Conservation (phyloP, 106 monocot species). For the Vanilla planifolia region DNA sequence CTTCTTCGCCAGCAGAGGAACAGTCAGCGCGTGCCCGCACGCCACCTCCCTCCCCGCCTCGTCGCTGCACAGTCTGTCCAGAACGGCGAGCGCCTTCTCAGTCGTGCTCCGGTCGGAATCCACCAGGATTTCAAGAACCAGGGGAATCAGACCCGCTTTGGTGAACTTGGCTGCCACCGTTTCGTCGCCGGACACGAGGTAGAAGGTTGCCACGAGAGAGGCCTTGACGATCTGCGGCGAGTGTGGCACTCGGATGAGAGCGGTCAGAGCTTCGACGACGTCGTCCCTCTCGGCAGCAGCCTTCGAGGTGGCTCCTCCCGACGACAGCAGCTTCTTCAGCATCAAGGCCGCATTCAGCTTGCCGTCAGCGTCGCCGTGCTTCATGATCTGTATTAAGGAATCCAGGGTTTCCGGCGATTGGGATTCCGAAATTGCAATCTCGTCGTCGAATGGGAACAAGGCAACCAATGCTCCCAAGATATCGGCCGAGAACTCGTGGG, state of each 20-base stretch:
- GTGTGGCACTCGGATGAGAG: slow-evolving; percentile 50
- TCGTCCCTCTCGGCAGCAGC: slow-evolving; percentile 15
- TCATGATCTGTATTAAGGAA: slow-evolving; percentile 28
- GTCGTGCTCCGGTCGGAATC: slow-evolving; percentile 43
- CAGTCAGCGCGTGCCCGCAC: slow-evolving; percentile 11
- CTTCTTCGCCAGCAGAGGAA: slow-evolving; percentile 49
- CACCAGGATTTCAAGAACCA: slow-evolving; percentile 42
- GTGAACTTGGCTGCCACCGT: slow-evolving; percentile 15
- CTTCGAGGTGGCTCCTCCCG: not conserved
- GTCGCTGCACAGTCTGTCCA: slow-evolving; percentile 22
- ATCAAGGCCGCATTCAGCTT: slow-evolving; percentile 28
- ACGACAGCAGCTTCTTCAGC: slow-evolving; percentile 26
- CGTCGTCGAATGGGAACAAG: slow-evolving; percentile 38
- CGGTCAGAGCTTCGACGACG: slow-evolving; percentile 24
- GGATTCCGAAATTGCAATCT: slow-evolving; percentile 13
- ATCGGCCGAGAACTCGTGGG: slow-evolving; percentile 22
- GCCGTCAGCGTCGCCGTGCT: slow-evolving; percentile 17
- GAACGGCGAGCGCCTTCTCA: slow-evolving; percentile 36
- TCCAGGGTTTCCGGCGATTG: slow-evolving; percentile 19
- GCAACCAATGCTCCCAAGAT: slow-evolving; percentile 27
- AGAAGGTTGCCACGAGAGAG: slow-evolving; percentile 35
- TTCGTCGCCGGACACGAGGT: slow-evolving; percentile 19
- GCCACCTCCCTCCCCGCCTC: slow-evolving; percentile 13
- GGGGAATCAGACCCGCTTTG: slow-evolving; percentile 27
- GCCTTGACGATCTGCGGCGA: slow-evolving; percentile 50